These are phyloP conservation scores for Penicillium sp. DNA, from an alignment of 2,329 filamentous ascomycete genomes.

Conservation along the genomic window DNA sequence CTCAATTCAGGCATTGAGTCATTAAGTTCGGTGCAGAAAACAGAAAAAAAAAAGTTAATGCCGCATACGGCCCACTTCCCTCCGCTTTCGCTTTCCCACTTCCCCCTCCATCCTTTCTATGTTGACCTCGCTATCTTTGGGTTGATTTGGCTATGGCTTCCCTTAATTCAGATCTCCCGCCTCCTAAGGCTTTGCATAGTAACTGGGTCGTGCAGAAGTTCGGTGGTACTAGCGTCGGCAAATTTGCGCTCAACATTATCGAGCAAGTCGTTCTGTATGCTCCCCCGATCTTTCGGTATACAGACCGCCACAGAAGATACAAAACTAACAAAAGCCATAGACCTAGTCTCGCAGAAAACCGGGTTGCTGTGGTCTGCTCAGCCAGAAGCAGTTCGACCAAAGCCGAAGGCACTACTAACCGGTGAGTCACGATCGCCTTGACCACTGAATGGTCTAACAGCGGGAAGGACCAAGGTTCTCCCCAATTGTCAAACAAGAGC, in stretches of 20 bases:
- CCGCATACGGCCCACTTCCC: slow-evolving; percentile 20
- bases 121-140: neutral
- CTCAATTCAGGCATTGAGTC: slow-evolving; percentile 5
- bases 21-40: neutral
- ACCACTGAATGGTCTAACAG: neutral
- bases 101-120: slow-evolving; percentile 5
- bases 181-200: slow-evolving; percentile 21
- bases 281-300: neutral
- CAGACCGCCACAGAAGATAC: neutral
- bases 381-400: slow-evolving; percentile 94
- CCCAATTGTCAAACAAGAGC: neutral
- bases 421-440: slow-evolving; percentile 58
- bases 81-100: slow-evolving; percentile 24
- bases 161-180: slow-evolving; percentile 9
- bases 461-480: neutral
- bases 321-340: slow-evolving; percentile 37
- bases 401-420: slow-evolving; percentile 89
- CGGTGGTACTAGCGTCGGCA: slow-evolving; percentile 92
- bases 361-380: slow-evolving; percentile 91
- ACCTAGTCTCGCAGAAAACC: slow-evolving; percentile 64
- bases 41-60: neutral
- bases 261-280: slow-evolving; percentile 67
- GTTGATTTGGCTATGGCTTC: slow-evolving; percentile 16
- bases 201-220: slow-evolving; percentile 93
- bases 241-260: slow-evolving; percentile 78